Evolutionary conservation across 225 moss, liverwort and hornwort genomes (phyloP), one percentile per base, ranked within the genome.

Genomic region (Pseudoscleropodium purum): DNA sequence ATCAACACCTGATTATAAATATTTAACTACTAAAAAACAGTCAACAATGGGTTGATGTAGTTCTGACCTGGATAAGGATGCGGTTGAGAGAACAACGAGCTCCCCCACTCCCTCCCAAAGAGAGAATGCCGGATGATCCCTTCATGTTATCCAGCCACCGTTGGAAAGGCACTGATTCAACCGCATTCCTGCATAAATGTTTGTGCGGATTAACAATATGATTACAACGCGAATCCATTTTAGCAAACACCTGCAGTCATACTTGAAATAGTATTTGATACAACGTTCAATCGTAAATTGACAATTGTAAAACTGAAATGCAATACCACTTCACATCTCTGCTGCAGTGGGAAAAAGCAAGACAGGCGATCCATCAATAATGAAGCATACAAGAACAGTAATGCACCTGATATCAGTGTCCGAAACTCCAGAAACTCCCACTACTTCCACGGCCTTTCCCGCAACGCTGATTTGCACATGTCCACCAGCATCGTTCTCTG

Each of bases 91-190:
- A 96, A 75, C 91, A 89, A 69, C 92, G 92, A 85, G 92, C 91
- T 61, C 91, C 91, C 19, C 91, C 88, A 87, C 92, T 92, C 68
- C 96, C 96, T 81, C 95, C 96, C 91, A 95, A 89, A 73, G 93
- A 93, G 70, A 99, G 89, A 78, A 99, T 97, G 56, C 99, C 99
- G 47, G 94, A 89, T 60, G 91, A 85, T 64, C 96, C 95, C 47
- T 95, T 92, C 97, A 97, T 95, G 85, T 90, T 87, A 41, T 93
- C 85, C 72, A 97, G 60, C 99, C 99, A 99, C 65, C 93, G 92
- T 90, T 79, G 96, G 27, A 91, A 88, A 84, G 86, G 93, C 63
- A 84, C 82, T 76, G 99, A 99, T 62, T 95, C 93, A 24, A 95
- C 84, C 75, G 95, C 97, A 90, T 93, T 91, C 82, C 98, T 98